Conservation (phyloP, 495 filamentous ascomycete species). For the Penicillium antarcticum region DNA sequence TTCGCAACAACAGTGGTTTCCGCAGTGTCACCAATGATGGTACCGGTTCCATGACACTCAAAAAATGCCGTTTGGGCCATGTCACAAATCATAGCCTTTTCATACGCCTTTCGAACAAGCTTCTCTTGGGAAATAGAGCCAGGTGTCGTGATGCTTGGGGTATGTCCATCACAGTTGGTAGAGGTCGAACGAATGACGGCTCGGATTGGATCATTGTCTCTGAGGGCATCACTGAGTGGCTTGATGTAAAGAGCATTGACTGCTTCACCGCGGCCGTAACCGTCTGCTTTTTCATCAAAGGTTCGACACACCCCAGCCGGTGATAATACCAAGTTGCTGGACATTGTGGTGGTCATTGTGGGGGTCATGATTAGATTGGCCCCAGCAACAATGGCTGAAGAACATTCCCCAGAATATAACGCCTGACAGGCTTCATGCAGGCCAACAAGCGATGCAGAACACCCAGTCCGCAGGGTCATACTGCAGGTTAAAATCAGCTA, state of each 20-base stretch:
- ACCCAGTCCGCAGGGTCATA: constrained; percentile 29
- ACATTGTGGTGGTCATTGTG: constrained; percentile 22
- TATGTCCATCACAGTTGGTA: constrained; percentile 31
- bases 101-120: constrained; percentile 6
- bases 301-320: constrained; percentile 40
- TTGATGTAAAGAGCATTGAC: constrained; percentile 32
- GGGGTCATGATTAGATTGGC: constrained; percentile 36
- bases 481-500: no score
- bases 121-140: constrained; percentile 5
- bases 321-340: constrained; percentile 19
- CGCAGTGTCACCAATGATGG: constrained; percentile 30
- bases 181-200: constrained; percentile 33
- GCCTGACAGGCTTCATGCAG: constrained; percentile 26
- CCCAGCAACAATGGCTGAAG: constrained; percentile 35
- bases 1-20: constrained; percentile 22
- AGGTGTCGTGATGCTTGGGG: constrained; percentile 3
- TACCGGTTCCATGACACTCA: constrained; percentile 54
- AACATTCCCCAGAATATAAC: constrained; percentile 29
- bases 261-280: constrained; percentile 59
- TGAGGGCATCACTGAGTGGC: constrained; percentile 20
- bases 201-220: constrained; percentile 30
- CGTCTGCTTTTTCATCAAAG: constrained; percentile 57
- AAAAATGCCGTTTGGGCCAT: constrained; percentile 33
- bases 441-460: constrained; percentile 22
- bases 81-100: constrained; percentile 2